Evolutionary conservation across 805 yeast genomes (phyloP), one percentile per base, ranked within the genome.

Genomic region (Hagleromyces aurorensis): DNA sequence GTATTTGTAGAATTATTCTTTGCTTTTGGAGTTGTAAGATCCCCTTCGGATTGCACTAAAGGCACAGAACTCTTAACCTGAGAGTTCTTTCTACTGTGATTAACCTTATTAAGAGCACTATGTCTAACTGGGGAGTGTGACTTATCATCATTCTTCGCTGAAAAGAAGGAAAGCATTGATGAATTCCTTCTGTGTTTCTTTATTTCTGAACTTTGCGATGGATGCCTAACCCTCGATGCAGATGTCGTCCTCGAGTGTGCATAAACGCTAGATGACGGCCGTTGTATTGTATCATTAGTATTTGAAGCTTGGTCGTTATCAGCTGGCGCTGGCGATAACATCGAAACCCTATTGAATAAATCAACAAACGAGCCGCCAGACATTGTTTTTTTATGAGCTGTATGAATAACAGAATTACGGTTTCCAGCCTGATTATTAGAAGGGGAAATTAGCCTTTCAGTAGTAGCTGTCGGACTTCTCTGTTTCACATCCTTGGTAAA

Each of bases 121-220:
- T 27, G 27, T 22, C 37, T 40, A 23, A 24, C 34, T 7, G 45
- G 43, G 10, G 47, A 38, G 10, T 30, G 29, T n/a, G 33, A 23
- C 15, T 35, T 34, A 46, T 50, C 38, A 5, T 39, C 42, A 31
- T 38, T 44, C 17, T 40, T 40, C n/a, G 42, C 41, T 7, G 53
- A 48, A 11, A 71, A 50, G 39, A 71, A 75, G 30, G 73, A 69
- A 35, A 75, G 65, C 21, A 76, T 55, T 0, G 83, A 75, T 0
- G 81, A 73, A 36, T 72, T 75, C 38, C 83, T 67, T 44, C 70
- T 69, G 46, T 75, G 81, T 19, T 52, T 48, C 24, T 48, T 53
- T 4, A 45, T 46, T 6, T 44, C 50, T 23, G 46, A 37, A 13
- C 44, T 48, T 15, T 40, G 45, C 7, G 45, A 38, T 6, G 39